Evolutionary conservation across 495 filamentous ascomycete genomes (phyloP).

Genomic region (Aspergillus ostianus): DNA sequence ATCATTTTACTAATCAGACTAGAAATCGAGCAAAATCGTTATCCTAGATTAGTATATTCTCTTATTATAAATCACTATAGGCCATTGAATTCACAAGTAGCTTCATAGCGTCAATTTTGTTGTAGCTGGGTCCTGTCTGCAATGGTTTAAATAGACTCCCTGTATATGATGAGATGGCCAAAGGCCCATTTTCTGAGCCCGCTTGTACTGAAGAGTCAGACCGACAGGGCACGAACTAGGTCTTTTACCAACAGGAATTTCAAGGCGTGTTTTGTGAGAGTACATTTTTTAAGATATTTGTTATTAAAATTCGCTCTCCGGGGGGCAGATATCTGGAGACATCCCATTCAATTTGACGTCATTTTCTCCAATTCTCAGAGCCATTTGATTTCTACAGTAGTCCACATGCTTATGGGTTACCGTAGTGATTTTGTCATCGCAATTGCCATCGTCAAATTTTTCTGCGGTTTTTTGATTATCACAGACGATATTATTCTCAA

Average conservation of each 20-base stretch:
- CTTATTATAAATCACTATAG: no score
- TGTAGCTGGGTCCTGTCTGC: slow-evolving; percentile 4
- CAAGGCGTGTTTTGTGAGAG: slow-evolving; percentile 2
- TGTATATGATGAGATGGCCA: no score
- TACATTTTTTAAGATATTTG: not conserved
- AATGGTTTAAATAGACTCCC: not conserved
- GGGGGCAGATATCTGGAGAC: not conserved
- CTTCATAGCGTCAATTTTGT: not conserved
- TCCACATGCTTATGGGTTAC: no score
- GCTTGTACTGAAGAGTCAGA: not conserved
- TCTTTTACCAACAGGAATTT: slow-evolving; percentile 6
- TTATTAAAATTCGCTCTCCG: not conserved
- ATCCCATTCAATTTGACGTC: not conserved
- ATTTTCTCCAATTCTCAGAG: no score
- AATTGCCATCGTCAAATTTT: no score
- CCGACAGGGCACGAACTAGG: not conserved
- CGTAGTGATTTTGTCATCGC: no score
- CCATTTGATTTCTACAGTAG: no score
- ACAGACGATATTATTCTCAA: no score
- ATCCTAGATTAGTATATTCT: not conserved
- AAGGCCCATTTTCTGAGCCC: no score
- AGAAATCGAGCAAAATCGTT: not conserved
- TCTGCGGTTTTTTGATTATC: no score
- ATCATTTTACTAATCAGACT: not conserved
- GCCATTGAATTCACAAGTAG: not conserved